Evolutionary conservation across 805 yeast genomes (phyloP).

Genomic region (Candida xiaguanensis): DNA sequence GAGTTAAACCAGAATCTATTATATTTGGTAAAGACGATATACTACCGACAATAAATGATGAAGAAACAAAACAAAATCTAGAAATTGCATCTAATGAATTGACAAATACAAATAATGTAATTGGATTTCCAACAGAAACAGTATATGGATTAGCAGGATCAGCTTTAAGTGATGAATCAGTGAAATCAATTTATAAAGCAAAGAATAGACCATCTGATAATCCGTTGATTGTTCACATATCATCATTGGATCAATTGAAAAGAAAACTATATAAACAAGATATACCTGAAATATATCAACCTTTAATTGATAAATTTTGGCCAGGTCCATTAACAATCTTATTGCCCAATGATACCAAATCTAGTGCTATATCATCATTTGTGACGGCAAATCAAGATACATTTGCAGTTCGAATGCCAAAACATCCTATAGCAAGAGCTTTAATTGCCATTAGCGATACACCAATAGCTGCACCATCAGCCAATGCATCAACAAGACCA

Average conservation of each 20-base stretch:
- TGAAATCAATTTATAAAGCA: conserved; percentile 73
- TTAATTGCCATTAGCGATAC: conserved; percentile 77
- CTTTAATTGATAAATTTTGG: conserved; percentile 73
- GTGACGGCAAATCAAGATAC: conserved; percentile 89
- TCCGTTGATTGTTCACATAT: conserved; percentile 87
- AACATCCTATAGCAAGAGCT: conserved; percentile 86
- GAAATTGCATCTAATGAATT: conserved; percentile 57
- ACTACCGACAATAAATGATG: conserved; percentile 47
- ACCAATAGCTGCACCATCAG: conserved; percentile 97
- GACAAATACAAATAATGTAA: conserved; percentile 50
- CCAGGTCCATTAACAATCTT: conserved; percentile 94
- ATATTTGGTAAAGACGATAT: conserved; percentile 41
- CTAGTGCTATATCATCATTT: conserved; percentile 55
- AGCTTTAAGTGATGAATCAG: conserved; percentile 70
- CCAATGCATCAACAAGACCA: conserved; percentile 93
- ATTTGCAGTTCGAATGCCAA: conserved; percentile 88
- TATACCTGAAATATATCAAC: conserved; percentile 67
- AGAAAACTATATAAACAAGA: conserved; percentile 46
- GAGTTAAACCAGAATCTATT: conserved; percentile 53
- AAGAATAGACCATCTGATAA: conserved; percentile 95
- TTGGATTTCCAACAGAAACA: conserved; percentile 96
- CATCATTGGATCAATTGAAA: conserved; percentile 70
- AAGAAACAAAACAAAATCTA: conserved; percentile 49
- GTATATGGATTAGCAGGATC: conserved; percentile 96
- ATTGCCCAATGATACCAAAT: conserved; percentile 50